Percentiles rank a stretch among this genome's conserved stretches.
phyloP scores from a whole-genome alignment of 345 rosid species.

The Salix dunnii region DNA sequence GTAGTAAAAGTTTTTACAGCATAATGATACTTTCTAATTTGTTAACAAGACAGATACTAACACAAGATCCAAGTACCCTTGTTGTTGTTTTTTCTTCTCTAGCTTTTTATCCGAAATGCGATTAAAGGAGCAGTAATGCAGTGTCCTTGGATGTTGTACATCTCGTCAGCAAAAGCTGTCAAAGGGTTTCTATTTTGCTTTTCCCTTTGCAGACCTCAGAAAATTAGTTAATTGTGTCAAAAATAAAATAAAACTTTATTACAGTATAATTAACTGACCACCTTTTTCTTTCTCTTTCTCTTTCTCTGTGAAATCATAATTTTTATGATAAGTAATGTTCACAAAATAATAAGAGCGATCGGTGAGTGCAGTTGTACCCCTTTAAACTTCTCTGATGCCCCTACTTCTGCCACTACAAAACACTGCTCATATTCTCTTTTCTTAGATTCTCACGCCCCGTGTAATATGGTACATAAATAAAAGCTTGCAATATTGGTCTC shows the following conservation, averaged over 20 bases:
- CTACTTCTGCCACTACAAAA: constrained; percentile 9
- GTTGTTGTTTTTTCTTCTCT: constrained; percentile 11
- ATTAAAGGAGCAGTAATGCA: constrained; percentile 30
- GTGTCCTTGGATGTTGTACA: constrained; percentile 48
- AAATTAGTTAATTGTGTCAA: constrained; percentile 6
- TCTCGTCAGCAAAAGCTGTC: constrained; percentile 53
- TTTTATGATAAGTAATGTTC: constrained; percentile 10
- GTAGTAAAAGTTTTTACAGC: background rate
- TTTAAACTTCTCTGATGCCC: constrained; percentile 11
- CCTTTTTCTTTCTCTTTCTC: constrained; percentile 12
- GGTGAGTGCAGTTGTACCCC: constrained; percentile 34
- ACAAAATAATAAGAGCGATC: constrained; percentile 6
- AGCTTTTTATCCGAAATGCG: constrained; percentile 16
- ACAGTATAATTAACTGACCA: constrained; percentile 11
- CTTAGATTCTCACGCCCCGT: constrained; percentile 79
- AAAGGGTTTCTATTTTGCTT: constrained; percentile 40
- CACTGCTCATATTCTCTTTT: constrained; percentile 15
- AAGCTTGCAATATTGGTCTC: constrained; percentile 1
- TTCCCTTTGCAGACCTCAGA: constrained; percentile 7
- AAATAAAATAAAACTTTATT: background rate
- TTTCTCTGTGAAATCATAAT: constrained; percentile 7
- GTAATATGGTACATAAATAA: background rate
- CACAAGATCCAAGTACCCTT: constrained; percentile 40
- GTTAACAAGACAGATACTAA: constrained; percentile 1
- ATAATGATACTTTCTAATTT: constrained; percentile 1